Evolutionary conservation across 2,329 filamentous ascomycete species (phyloP).

Genomic region (Colletotrichum musae): DNA sequence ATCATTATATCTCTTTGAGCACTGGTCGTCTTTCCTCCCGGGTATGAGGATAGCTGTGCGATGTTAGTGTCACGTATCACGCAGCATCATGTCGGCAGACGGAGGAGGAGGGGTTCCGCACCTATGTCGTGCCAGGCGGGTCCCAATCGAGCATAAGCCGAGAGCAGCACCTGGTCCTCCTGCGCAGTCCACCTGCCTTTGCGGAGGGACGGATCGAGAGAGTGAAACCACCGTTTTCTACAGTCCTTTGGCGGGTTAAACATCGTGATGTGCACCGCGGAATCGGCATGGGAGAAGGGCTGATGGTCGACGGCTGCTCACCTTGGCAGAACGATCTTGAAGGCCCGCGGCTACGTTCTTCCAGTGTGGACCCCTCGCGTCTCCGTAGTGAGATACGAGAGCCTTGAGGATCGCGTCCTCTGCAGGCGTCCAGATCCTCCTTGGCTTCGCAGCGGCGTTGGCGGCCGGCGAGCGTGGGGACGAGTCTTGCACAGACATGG

Average conservation of each 20-base stretch:
- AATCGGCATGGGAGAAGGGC: too few relatives aligned
- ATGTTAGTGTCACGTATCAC: not conserved
- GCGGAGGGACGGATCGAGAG: constrained; percentile 47
- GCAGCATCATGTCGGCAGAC: not conserved
- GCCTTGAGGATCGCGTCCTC: constrained; percentile 48
- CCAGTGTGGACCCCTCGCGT: constrained; percentile 47
- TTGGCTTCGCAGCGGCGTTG: constrained; percentile 21
- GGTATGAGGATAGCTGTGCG: constrained; percentile 47
- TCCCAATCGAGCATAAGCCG: constrained; percentile 45
- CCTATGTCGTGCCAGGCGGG: constrained; percentile 10
- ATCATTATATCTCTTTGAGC: constrained; percentile 49
- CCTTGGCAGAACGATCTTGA: constrained; percentile 44
- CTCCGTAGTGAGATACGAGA: constrained; percentile 48
- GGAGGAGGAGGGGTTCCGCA: constrained; percentile 31
- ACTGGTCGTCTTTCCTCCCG: constrained; percentile 49
- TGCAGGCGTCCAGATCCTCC: constrained; percentile 46
- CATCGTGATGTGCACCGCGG: not conserved
- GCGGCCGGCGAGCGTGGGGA: constrained; percentile 3
- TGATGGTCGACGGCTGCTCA: not conserved
- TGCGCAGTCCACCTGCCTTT: constrained; percentile 49
- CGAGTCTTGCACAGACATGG: not conserved
- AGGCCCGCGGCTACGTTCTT: constrained; percentile 47
- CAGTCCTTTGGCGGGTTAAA: constrained; percentile 46
- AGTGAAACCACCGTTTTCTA: constrained; percentile 50
- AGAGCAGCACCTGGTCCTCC: constrained; percentile 48